Conservation (phyloP, 305 asterid genomes). For the Ruellia speciosa region DNA sequence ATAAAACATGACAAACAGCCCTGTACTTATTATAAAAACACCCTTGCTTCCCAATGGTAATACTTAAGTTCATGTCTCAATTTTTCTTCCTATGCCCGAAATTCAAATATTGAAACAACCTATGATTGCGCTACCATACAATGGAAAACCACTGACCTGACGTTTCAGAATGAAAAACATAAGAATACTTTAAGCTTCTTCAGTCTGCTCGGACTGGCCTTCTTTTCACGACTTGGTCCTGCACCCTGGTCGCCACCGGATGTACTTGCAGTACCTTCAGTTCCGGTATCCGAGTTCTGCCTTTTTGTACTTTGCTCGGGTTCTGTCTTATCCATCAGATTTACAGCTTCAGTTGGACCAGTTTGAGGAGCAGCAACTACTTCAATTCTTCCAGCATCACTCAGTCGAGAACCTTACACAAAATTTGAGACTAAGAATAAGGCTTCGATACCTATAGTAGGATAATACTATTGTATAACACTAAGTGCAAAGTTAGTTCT, state of each 20-base stretch:
- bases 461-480: too few species aligned
- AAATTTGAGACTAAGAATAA: background rate
- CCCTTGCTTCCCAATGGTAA: too few species aligned
- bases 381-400: constrained; percentile 19
- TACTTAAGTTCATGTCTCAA: too few species aligned
- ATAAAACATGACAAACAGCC: too few species aligned
- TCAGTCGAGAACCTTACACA: constrained; percentile 28
- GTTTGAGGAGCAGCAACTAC: constrained; percentile 17
- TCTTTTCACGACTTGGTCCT: constrained; percentile 21
- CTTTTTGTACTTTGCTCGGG: constrained; percentile 24
- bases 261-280: constrained; percentile 28
- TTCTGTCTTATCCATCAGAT: constrained; percentile 4
- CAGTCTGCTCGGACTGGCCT: constrained; percentile 26
- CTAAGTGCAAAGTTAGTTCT: too few species aligned
- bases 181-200: constrained; percentile 40
- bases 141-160: background rate
- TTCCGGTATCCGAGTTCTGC: constrained; percentile 26
- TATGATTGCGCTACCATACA: background rate
- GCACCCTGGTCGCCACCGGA: constrained; percentile 12
- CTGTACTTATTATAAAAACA: too few species aligned
- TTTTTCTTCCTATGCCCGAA: background rate
- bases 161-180: constrained; percentile 35
- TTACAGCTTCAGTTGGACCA: constrained; percentile 11
- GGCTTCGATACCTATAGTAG: background rate
- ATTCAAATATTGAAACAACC: background rate